Conservation (phyloP, 345 rosid species). For the Rhodamnia rubescens region DNA sequence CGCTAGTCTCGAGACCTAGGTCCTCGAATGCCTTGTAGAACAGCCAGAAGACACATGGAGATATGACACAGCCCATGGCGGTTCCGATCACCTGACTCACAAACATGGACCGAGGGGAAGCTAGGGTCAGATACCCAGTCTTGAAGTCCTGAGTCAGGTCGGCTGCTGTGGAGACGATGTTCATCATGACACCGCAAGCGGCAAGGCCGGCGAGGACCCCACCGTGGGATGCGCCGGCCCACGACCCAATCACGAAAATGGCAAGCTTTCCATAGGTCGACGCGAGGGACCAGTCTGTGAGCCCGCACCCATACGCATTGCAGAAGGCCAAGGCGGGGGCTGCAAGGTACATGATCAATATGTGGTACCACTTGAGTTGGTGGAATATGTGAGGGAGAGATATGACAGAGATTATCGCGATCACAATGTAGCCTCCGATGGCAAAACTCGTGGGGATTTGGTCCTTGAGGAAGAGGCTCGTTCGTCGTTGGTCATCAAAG, state of each 20-base stretch:
- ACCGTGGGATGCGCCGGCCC: conserved; percentile 56
- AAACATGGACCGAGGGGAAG: conserved; percentile 5
- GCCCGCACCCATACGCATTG: conserved; percentile 80
- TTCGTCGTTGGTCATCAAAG: conserved; percentile 54
- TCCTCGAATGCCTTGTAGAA: conserved; percentile 17
- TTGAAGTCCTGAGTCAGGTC: conserved; percentile 17
- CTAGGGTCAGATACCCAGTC: background rate
- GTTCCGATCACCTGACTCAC: background rate
- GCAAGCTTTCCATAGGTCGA: conserved; percentile 79
- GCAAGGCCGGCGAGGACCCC: conserved; percentile 75
- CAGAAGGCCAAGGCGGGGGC: conserved; percentile 72
- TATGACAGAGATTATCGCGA: conserved; percentile 37
- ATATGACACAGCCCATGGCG: background rate
- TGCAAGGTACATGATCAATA: conserved; percentile 47
- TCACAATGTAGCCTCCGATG: conserved; percentile 31
- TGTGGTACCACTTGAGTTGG: conserved; percentile 61
- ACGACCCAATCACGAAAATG: conserved; percentile 55
- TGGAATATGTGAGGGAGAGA: conserved; percentile 49
- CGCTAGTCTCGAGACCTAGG: conserved; percentile 32
- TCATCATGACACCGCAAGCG: conserved; percentile 91
- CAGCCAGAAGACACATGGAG: conserved; percentile 2
- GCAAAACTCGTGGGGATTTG: conserved; percentile 70
- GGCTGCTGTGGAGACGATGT: conserved; percentile 81
- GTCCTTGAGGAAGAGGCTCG: conserved; percentile 55
- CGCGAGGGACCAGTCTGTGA: conserved; percentile 81